These are phyloP conservation scores for Dujonia santamariae DNA, from an alignment of 1,139 yeast species.

Conservation along the genomic window DNA sequence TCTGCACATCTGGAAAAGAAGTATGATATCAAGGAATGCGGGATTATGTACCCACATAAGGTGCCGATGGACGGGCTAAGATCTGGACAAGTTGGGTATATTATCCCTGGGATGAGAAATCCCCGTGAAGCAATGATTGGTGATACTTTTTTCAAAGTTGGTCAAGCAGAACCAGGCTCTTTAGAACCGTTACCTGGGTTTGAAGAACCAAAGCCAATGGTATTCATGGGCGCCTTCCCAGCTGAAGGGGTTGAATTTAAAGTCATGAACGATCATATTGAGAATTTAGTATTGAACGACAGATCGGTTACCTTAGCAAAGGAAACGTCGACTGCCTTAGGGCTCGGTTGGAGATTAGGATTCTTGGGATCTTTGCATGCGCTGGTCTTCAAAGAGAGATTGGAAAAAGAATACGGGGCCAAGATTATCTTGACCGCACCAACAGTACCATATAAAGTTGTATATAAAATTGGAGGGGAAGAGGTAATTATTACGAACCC, in stretches of 20 bases:
- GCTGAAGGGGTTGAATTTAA: constrained; percentile 92
- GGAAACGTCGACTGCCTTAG: constrained; percentile 91
- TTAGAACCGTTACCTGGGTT: constrained; percentile 88
- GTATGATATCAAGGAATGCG: constrained; percentile 89
- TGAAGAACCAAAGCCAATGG: constrained; percentile 98
- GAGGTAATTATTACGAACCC: constrained; percentile 79
- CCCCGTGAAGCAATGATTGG: constrained; percentile 88
- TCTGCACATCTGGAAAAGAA: constrained; percentile 75
- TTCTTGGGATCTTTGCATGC: constrained; percentile 94
- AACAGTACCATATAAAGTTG: constrained; percentile 85
- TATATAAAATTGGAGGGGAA: constrained; percentile 60
- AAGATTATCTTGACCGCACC: constrained; percentile 92
- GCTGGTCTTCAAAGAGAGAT: constrained; percentile 85
- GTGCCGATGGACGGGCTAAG: constrained; percentile 56
- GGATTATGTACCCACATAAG: constrained; percentile 92
- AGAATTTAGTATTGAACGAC: constrained; percentile 84
- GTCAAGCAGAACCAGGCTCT: constrained; percentile 48
- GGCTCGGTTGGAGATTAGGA: constrained; percentile 97
- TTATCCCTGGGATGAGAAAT: constrained; percentile 90
- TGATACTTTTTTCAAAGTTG: constrained; percentile 79
- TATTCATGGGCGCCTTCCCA: constrained; percentile 96
- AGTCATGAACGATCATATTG: constrained; percentile 84
- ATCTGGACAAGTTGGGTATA: constrained; percentile 94
- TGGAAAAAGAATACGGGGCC: constrained; percentile 93
- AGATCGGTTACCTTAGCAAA: constrained; percentile 85